Conservation (phyloP, 148 eudicot species). For the Nepenthes gracilis region DNA sequence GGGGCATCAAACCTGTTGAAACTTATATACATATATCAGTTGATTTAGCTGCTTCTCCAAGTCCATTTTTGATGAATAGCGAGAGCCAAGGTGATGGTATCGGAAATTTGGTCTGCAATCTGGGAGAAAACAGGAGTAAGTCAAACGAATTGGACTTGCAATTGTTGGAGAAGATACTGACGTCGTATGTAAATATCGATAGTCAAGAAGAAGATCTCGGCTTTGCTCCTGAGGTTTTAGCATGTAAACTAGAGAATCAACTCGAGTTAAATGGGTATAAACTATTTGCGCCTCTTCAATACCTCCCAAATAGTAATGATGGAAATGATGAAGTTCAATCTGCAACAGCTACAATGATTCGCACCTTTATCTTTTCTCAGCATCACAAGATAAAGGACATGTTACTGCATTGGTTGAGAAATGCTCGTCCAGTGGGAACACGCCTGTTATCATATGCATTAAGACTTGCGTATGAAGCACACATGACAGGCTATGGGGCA, state of each 20-base stretch:
- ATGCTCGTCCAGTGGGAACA: conserved; percentile 13
- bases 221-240: conserved; percentile 18
- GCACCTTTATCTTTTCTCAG: conserved; percentile 17
- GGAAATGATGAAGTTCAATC: conserved; percentile 25
- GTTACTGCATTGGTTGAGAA: conserved; percentile 21
- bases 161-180: conserved; percentile 16
- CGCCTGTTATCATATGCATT: conserved; percentile 26
- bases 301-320: conserved; percentile 5
- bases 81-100: conserved; percentile 8
- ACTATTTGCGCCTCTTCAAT: conserved; percentile 20
- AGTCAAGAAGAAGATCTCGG: conserved; percentile 3
- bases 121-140: conserved; percentile 17
- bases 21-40: not conserved
- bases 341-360: conserved; percentile 22
- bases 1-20: not conserved
- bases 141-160: conserved; percentile 10
- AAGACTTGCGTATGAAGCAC: conserved; percentile 28
- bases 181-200: conserved; percentile 7
- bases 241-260: conserved; percentile 19
- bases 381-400: conserved; percentile 15
- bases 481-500: conserved; percentile 10
- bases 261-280: conserved; percentile 19
- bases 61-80: not conserved
- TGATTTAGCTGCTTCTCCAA: conserved; percentile 4
- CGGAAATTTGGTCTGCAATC: conserved; percentile 8